Evolutionary conservation across 331 rosid genomes (phyloP).

Genomic region (Prunus yedoensis): DNA sequence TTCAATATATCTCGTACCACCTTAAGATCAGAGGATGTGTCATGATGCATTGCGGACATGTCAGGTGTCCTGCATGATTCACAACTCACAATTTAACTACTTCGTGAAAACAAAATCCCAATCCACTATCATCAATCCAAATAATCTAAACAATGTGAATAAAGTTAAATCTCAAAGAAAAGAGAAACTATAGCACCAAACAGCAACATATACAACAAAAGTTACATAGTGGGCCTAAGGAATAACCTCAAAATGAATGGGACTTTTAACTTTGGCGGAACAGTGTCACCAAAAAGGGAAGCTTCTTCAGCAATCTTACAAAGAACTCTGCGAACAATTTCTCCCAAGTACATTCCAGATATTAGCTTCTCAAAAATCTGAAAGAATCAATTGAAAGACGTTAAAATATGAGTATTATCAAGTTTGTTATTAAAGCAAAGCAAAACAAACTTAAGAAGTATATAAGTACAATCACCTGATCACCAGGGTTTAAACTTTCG

Average conservation of each 20-base stretch:
- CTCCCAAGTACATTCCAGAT: conserved; percentile 61
- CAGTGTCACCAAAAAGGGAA: conserved; percentile 42
- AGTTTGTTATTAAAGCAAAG: neutral
- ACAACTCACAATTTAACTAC: conserved; percentile 19
- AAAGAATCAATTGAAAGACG: neutral
- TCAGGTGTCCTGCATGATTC: conserved; percentile 71
- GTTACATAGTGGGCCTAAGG: neutral
- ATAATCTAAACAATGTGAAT: neutral
- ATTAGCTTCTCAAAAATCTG: conserved; percentile 54
- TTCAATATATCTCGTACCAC: conserved; percentile 61
- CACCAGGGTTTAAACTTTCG: conserved; percentile 56
- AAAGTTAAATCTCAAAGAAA: neutral
- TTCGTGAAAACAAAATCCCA: neutral
- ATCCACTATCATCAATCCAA: neutral
- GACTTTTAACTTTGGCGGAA: conserved; percentile 42
- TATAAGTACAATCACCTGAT: conserved; percentile 34
- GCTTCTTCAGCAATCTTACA: conserved; percentile 51
- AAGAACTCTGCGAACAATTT: conserved; percentile 45
- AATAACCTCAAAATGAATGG: conserved; percentile 44
- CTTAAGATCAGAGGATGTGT: conserved; percentile 67
- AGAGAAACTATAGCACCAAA: neutral
- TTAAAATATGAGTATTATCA: neutral
- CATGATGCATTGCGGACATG: conserved; percentile 87
- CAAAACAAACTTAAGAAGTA: conserved; percentile 1
- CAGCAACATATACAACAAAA: conserved; percentile 6